These are phyloP conservation scores for Ophiostoma ips DNA, from an alignment of 2,329 filamentous ascomycete genomes.

Conservation along the genomic window DNA sequence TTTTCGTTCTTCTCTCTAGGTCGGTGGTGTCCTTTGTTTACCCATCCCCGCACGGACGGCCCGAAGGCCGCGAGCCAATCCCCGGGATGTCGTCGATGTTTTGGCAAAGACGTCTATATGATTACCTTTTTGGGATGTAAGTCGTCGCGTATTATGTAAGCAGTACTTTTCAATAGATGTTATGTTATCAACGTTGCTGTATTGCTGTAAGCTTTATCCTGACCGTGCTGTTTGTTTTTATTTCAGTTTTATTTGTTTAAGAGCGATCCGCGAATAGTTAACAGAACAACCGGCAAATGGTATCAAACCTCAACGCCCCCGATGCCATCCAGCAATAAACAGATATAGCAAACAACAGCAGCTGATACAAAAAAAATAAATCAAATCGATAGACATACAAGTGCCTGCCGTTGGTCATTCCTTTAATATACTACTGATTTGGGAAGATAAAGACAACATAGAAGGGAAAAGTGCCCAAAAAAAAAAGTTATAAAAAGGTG, in stretches of 20 bases:
- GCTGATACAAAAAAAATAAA: background rate
- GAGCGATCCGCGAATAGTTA: background rate
- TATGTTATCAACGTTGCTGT: too few species aligned
- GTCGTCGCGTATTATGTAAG: background rate
- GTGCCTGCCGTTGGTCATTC: background rate
- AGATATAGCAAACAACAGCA: background rate
- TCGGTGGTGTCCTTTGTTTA: too few species aligned
- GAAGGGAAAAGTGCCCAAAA: background rate
- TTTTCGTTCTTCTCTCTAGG: too few species aligned
- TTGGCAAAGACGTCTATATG: background rate
- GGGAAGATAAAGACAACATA: background rate
- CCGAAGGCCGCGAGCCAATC: background rate
- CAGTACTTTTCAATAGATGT: background rate
- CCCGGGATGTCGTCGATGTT: background rate
- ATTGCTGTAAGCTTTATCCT: too few species aligned
- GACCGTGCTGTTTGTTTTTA: too few species aligned
- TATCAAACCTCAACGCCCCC: slow-evolving; percentile 1
- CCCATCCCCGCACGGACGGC: too few species aligned
- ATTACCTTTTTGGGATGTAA: background rate
- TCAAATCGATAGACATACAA: background rate
- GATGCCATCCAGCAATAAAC: background rate
- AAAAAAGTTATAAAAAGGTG: background rate
- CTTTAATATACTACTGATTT: background rate
- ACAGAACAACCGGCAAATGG: background rate
- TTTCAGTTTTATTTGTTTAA: background rate